Evolutionary conservation across 305 asterid species (phyloP).

Genomic region (Solanum chacoense): DNA sequence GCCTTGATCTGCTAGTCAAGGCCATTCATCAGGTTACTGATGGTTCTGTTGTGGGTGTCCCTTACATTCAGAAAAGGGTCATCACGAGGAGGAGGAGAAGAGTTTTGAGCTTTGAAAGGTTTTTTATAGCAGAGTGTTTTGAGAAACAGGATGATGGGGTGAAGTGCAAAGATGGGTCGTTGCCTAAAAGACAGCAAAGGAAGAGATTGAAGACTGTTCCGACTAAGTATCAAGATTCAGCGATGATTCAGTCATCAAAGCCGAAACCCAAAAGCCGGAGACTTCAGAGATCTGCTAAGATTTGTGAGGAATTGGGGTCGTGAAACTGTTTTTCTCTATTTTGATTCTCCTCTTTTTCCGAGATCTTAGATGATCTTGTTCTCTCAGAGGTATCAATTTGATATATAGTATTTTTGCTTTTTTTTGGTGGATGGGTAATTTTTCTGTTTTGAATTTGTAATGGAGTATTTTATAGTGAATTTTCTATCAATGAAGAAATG

Average conservation of each 20-base stretch:
- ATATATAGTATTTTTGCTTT: background rate
- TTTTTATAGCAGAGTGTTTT: constrained; percentile 5
- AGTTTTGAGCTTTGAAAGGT: constrained; percentile 17
- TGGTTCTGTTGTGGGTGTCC: constrained; percentile 68
- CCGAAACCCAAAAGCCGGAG: constrained; percentile 8
- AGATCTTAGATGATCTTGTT: constrained; percentile 28
- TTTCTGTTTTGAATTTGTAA: background rate
- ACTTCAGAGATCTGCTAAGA: constrained; percentile 36
- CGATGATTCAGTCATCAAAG: constrained; percentile 21
- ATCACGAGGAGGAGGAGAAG: constrained; percentile 41
- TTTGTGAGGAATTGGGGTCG: constrained; percentile 23
- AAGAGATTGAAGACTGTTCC: constrained; percentile 18
- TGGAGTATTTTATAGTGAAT: background rate
- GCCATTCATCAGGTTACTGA: constrained; percentile 63
- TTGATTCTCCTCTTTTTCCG: background rate
- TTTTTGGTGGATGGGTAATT: background rate
- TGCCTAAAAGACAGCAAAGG: constrained; percentile 10
- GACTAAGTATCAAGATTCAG: constrained; percentile 27
- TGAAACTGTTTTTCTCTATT: constrained; percentile 1
- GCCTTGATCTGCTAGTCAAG: constrained; percentile 80
- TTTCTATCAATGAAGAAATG: constrained; percentile 12
- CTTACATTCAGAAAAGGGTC: constrained; percentile 69
- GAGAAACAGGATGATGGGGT: background rate
- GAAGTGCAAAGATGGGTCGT: background rate
- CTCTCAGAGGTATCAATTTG: background rate